phyloP scores from a whole-genome alignment of 257 asterid species.

The Parsonsia alboflavescens region DNA sequence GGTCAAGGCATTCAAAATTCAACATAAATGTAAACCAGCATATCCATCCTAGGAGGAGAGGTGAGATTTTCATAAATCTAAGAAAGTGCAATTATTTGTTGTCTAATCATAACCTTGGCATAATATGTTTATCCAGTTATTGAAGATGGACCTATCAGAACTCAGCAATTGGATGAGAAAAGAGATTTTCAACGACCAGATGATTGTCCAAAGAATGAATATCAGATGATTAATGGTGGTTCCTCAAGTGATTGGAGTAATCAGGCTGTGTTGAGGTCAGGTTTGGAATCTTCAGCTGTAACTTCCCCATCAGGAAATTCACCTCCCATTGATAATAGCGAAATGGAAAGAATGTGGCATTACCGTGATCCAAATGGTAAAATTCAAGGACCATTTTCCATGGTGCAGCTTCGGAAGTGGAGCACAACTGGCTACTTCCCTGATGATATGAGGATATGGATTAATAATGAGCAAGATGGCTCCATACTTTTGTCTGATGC shows the following conservation, averaged over 20 bases:
- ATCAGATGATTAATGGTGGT: slow-evolving; percentile 25
- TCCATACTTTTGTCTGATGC: slow-evolving; percentile 69
- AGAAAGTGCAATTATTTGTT: background rate
- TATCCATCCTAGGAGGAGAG: slow-evolving; percentile 15
- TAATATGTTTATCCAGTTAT: slow-evolving; percentile 44
- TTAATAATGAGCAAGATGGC: slow-evolving; percentile 62
- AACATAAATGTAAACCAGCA: slow-evolving; percentile 10
- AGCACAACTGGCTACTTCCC: slow-evolving; percentile 81
- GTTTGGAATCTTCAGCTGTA: slow-evolving; percentile 40
- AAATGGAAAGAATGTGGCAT: slow-evolving; percentile 84
- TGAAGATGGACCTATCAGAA: slow-evolving; percentile 36
- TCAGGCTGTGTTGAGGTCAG: slow-evolving; percentile 38
- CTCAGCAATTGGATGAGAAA: slow-evolving; percentile 31
- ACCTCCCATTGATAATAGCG: slow-evolving; percentile 40
- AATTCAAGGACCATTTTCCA: slow-evolving; percentile 92
- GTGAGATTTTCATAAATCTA: slow-evolving; percentile 15
- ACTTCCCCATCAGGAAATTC: slow-evolving; percentile 28
- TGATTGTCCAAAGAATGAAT: slow-evolving; percentile 30
- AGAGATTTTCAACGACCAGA: slow-evolving; percentile 31
- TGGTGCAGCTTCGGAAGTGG: slow-evolving; percentile 82
- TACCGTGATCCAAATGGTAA: slow-evolving; percentile 89
- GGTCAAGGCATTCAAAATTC: slow-evolving; percentile 14
- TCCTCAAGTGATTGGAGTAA: slow-evolving; percentile 26
- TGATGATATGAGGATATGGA: slow-evolving; percentile 87
- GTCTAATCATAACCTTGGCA: slow-evolving; percentile 19